A percentile compares a stretch with the other conserved stretches of the same genome.
These are phyloP conservation scores for Trichoderma cornu-damae DNA, from an alignment of 2,329 filamentous ascomycete species.

Conservation along the genomic window DNA sequence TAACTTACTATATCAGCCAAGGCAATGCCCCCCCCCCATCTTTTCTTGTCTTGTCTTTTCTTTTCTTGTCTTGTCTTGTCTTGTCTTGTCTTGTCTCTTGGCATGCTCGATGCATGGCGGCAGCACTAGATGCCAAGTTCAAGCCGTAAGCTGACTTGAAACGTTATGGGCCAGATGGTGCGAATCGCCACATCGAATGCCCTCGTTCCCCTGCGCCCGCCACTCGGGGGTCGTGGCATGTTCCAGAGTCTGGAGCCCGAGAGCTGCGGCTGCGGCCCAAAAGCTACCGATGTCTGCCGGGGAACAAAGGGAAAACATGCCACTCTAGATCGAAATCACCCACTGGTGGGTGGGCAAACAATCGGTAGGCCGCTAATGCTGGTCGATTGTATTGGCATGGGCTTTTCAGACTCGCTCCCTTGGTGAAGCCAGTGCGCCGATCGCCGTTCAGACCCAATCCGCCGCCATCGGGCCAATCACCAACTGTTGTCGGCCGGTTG, in stretches of 20 bases:
- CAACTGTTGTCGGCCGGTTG: not conserved
- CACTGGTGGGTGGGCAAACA: not conserved
- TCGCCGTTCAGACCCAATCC: not conserved
- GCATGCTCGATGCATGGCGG: too few relatives aligned
- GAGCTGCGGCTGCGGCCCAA: not conserved
- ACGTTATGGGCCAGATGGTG: too few relatives aligned
- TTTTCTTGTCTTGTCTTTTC: too few relatives aligned
- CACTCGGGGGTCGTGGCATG: not conserved
- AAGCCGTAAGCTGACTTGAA: too few relatives aligned
- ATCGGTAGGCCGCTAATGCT: too few relatives aligned
- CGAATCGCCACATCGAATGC: not conserved
- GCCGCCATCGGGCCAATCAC: constrained; percentile 18
- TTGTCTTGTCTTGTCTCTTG: too few relatives aligned
- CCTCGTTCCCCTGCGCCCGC: constrained; percentile 3
- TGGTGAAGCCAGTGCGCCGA: constrained; percentile 6
- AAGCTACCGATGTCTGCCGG: not conserved
- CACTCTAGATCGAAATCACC: not conserved
- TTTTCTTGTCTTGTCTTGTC: too few relatives aligned
- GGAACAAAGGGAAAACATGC: not conserved
- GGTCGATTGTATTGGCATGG: too few relatives aligned
- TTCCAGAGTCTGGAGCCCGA: not conserved
- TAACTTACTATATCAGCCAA: too few relatives aligned
- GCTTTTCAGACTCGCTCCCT: constrained; percentile 13
- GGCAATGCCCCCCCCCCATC: too few relatives aligned
- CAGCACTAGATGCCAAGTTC: too few relatives aligned